Conservation (phyloP, 805 yeast genomes). For the Barnettozyma botsteinii region DNA sequence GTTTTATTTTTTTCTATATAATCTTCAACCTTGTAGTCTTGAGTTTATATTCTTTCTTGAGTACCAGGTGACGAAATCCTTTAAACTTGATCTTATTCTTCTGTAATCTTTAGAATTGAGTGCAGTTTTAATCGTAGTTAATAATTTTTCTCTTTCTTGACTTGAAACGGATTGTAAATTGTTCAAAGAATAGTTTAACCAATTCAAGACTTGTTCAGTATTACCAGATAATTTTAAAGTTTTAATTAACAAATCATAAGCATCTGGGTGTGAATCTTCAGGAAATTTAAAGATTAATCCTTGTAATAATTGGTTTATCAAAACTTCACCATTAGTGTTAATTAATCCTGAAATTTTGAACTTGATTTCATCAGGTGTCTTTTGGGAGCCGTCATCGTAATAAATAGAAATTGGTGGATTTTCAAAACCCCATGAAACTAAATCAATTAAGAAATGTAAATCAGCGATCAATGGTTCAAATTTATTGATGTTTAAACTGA, state of each 20-base stretch:
- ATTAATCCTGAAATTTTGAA: slow-evolving; percentile 28
- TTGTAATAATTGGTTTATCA: slow-evolving; percentile 47
- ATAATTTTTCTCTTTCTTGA: slow-evolving; percentile 62
- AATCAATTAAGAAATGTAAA: slow-evolving; percentile 74
- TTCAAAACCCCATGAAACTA: slow-evolving; percentile 78
- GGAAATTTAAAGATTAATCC: slow-evolving; percentile 74
- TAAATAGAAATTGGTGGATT: slow-evolving; percentile 73
- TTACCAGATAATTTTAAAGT: slow-evolving; percentile 41
- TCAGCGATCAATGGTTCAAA: slow-evolving; percentile 65
- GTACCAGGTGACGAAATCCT: slow-evolving; percentile 82
- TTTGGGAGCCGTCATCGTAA: slow-evolving; percentile 40
- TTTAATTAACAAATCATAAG: slow-evolving; percentile 66
- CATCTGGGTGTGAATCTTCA: slow-evolving; percentile 62
- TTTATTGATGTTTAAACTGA: slow-evolving; percentile 53
- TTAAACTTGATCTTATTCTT: slow-evolving; percentile 62
- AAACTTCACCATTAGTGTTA: slow-evolving; percentile 47
- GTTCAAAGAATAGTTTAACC: slow-evolving; percentile 55
- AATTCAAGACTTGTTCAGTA: slow-evolving; percentile 35
- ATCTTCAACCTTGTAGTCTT: slow-evolving; percentile 25
- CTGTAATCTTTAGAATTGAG: slow-evolving; percentile 64
- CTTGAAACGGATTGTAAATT: slow-evolving; percentile 60
- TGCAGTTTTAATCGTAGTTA: slow-evolving; percentile 52
- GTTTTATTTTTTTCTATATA: not conserved
- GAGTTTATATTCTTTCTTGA: slow-evolving; percentile 63
- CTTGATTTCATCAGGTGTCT: slow-evolving; percentile 7